These are phyloP conservation scores for Exophiala oligosperma DNA, from an alignment of 2,329 filamentous ascomycete species.

Conservation along the genomic window DNA sequence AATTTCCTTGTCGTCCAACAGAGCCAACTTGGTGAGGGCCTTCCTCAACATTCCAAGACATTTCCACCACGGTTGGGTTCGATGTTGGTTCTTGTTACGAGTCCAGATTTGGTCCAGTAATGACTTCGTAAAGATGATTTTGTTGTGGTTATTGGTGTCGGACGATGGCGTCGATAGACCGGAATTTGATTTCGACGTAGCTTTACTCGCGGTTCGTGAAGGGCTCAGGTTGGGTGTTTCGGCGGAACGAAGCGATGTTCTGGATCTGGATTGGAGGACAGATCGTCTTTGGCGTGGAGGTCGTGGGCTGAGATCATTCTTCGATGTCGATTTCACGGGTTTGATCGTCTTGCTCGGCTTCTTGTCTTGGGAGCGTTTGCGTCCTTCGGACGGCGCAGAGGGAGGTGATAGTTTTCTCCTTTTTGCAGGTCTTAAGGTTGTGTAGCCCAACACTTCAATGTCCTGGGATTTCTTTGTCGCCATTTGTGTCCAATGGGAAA, in stretches of 20 bases:
- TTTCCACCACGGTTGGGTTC: constrained; percentile 77
- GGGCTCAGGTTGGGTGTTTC: neutral
- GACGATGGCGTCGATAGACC: neutral
- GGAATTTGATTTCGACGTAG: neutral
- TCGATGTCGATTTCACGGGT: no score
- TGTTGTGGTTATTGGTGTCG: neutral
- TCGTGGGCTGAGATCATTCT: neutral
- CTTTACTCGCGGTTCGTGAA: neutral
- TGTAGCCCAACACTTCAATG: no score
- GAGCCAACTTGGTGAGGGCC: constrained; percentile 57
- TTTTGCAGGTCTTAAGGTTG: neutral
- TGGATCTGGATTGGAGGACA: neutral
- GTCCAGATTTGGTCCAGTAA: constrained; percentile 19
- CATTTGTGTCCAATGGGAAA: no score
- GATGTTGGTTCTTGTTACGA: constrained; percentile 91
- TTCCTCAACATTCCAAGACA: constrained; percentile 71
- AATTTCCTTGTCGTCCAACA: constrained; percentile 32
- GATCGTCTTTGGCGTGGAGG: constrained; percentile 1
- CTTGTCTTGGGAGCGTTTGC: no score
- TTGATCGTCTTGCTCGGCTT: no score
- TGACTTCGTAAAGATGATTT: constrained; percentile 4
- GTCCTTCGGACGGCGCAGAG: no score
- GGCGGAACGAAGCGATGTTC: no score
- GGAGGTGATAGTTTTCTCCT: constrained; percentile 11
- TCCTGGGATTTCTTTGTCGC: no score